Percentiles rank a stretch among this genome's conserved stretches.
Evolutionary conservation across 495 filamentous ascomycete genomes (phyloP).

Genomic region (Annulohypoxylon stygium): DNA sequence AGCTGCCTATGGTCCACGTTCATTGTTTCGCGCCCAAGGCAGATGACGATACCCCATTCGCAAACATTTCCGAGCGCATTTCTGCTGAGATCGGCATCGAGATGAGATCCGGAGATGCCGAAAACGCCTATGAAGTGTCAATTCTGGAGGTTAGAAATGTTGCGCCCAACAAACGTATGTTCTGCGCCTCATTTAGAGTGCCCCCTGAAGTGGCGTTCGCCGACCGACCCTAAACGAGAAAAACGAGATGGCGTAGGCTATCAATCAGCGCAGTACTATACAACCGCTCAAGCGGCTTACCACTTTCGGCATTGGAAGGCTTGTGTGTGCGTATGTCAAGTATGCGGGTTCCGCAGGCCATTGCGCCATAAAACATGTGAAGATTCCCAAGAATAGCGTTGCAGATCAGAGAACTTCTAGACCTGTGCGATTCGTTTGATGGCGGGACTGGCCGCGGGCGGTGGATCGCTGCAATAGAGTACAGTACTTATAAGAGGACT

Average conservation of each 20-base stretch:
- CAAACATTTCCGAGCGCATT: constrained; percentile 78
- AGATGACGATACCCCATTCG: constrained; percentile 68
- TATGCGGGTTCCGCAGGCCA: constrained; percentile 32
- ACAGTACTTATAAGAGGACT: background rate
- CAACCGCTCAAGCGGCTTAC: constrained; percentile 30
- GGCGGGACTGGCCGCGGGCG: constrained; percentile 30
- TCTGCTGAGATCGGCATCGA: constrained; percentile 69
- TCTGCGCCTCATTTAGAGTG: constrained; percentile 91
- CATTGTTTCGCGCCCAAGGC: constrained; percentile 88
- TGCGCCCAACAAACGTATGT: constrained; percentile 94
- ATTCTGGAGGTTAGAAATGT: constrained; percentile 88
- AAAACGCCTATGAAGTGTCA: constrained; percentile 68
- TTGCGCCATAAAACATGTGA: constrained; percentile 41
- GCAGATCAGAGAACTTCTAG: constrained; percentile 31
- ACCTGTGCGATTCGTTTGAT: constrained; percentile 31
- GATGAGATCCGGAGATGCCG: constrained; percentile 69
- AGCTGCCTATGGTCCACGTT: constrained; percentile 87
- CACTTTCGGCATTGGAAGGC: constrained; percentile 24
- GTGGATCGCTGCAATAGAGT: constrained; percentile 21
- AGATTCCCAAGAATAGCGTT: constrained; percentile 27
- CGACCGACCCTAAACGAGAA: constrained; percentile 39
- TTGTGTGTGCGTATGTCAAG: background rate
- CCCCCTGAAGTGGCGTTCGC: constrained; percentile 85
- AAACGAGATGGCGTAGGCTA: constrained; percentile 19
- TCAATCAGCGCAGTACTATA: constrained; percentile 18